Evolutionary conservation across 805 yeast species (phyloP).

Genomic region (Candida pseudofarinosa): DNA sequence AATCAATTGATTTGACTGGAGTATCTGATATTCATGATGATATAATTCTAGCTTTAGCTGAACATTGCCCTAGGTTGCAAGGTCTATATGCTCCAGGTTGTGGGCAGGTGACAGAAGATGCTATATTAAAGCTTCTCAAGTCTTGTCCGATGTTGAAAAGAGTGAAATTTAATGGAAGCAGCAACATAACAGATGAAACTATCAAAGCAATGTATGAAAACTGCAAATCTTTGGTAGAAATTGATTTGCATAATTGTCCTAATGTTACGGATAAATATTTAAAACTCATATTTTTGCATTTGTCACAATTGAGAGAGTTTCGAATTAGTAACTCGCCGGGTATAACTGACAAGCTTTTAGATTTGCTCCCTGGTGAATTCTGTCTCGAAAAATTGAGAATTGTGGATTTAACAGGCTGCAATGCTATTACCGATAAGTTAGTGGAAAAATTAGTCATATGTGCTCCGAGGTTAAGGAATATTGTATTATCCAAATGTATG

Average conservation of each 20-base stretch:
- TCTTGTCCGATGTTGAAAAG: slow-evolving; percentile 76
- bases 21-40: slow-evolving; percentile 62
- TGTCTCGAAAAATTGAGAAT: slow-evolving; percentile 68
- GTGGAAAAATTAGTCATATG: slow-evolving; percentile 65
- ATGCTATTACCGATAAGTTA: slow-evolving; percentile 72
- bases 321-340: slow-evolving; percentile 71
- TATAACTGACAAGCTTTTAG: slow-evolving; percentile 65
- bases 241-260: slow-evolving; percentile 83
- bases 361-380: slow-evolving; percentile 43
- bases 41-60: slow-evolving; percentile 64
- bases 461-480: slow-evolving; percentile 85
- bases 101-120: slow-evolving; percentile 59
- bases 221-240: slow-evolving; percentile 81
- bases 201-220: slow-evolving; percentile 57
- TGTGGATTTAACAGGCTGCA: slow-evolving; percentile 81
- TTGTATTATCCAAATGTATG: slow-evolving; percentile 84
- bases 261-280: slow-evolving; percentile 64
- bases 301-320: slow-evolving; percentile 78
- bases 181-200: slow-evolving; percentile 59
- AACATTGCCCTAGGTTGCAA: slow-evolving; percentile 71
- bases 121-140: slow-evolving; percentile 54
- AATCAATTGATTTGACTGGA: slow-evolving; percentile 85
- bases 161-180: slow-evolving; percentile 73
- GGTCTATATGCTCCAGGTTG: slow-evolving; percentile 90
- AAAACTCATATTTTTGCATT: slow-evolving; percentile 49